Conservation (phyloP, 2,329 filamentous ascomycete genomes). For the Fusarium lateritium region DNA sequence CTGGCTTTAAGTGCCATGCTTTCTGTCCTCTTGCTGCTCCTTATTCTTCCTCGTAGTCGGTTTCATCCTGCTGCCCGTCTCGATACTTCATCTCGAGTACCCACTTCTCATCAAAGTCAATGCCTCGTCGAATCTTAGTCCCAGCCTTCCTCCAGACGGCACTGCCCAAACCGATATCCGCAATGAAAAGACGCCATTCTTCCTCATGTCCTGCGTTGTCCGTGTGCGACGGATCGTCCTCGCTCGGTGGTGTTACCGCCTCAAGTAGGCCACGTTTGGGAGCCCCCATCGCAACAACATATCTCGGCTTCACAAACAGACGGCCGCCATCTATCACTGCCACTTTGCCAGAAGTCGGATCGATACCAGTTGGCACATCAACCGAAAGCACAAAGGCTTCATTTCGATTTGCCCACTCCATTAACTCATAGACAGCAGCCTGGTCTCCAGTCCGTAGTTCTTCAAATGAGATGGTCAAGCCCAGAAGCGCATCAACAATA, state of each 20-base stretch:
- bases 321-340: conserved; percentile 80
- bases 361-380: conserved; percentile 92
- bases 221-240: conserved; percentile 54
- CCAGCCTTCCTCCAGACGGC: conserved; percentile 89
- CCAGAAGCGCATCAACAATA: conserved; percentile 90
- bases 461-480: conserved; percentile 89
- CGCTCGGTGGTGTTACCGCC: conserved; percentile 72
- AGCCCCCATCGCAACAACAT: conserved; percentile 87
- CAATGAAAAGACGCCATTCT: conserved; percentile 85
- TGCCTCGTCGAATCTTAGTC: conserved; percentile 83
- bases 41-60: conserved; percentile 47
- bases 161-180: conserved; percentile 87
- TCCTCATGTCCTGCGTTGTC: conserved; percentile 61
- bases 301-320: conserved; percentile 85
- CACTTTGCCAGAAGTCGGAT: conserved; percentile 80
- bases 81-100: conserved; percentile 77
- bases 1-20: conserved; percentile 1
- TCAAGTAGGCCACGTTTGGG: conserved; percentile 88
- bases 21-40: background rate
- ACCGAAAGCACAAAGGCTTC: conserved; percentile 87
- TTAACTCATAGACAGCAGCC: conserved; percentile 87
- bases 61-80: conserved; percentile 51
- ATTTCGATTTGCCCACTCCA: conserved; percentile 93
- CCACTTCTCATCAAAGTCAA: conserved; percentile 92
- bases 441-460: conserved; percentile 88